Percentiles rank a stretch among this genome's conserved stretches.
Evolutionary conservation across 2,329 filamentous ascomycete genomes (phyloP).

Genomic region (Fusarium papillatum): DNA sequence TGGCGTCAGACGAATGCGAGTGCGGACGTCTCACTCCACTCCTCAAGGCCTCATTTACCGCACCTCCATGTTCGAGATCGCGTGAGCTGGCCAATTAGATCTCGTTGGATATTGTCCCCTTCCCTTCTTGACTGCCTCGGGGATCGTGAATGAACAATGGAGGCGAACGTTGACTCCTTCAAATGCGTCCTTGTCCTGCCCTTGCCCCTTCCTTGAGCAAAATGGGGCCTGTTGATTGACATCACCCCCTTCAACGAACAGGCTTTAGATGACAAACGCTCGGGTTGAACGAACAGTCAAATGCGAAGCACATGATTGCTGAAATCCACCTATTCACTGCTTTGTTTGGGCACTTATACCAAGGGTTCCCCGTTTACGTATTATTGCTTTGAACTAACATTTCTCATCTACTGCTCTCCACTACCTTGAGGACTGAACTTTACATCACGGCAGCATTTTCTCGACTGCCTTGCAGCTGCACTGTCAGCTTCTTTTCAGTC

Average conservation of each 20-base stretch:
- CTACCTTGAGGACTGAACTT: background rate
- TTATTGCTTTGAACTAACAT: background rate
- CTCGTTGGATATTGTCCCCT: background rate
- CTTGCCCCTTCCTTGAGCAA: background rate
- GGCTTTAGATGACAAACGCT: background rate
- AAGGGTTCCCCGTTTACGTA: background rate
- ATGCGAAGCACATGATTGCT: background rate
- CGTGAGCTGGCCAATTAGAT: background rate
- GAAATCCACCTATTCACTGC: background rate
- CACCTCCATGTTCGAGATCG: background rate
- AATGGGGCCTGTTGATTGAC: background rate
- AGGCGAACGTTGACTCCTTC: background rate
- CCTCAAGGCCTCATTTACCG: background rate
- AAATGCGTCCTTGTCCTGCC: background rate
- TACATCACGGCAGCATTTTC: background rate
- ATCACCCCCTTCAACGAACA: background rate
- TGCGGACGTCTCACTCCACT: conserved; percentile 27
- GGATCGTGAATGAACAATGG: background rate
- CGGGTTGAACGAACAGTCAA: background rate
- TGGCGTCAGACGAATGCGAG: conserved; percentile 29
- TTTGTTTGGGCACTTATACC: background rate
- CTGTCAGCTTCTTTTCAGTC: background rate
- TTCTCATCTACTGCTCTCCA: background rate
- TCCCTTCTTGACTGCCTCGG: background rate
- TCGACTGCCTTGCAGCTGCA: background rate